A percentile compares a stretch with the other conserved stretches of the same genome.
Conservation (phyloP, 2,329 filamentous ascomycete genomes). For the Hymenoscyphus fraxineus region DNA sequence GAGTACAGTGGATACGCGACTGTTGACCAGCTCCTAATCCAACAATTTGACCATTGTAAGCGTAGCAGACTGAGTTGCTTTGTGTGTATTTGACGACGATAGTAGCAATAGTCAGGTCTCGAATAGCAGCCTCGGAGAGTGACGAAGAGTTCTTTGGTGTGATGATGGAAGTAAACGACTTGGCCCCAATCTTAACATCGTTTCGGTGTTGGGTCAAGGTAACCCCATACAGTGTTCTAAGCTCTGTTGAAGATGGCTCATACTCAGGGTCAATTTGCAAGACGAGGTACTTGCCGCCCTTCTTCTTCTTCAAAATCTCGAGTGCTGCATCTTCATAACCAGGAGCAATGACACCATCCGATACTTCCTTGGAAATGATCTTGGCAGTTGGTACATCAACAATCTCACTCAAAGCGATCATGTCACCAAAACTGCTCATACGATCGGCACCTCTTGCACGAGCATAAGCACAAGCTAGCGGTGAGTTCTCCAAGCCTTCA, state of each 20-base stretch:
- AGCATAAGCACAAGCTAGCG: slow-evolving; percentile 89
- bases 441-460: slow-evolving; percentile 93
- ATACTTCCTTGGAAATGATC: slow-evolving; percentile 97
- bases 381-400: slow-evolving; percentile 92
- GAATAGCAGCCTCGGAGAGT: slow-evolving; percentile 75
- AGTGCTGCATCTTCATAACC: slow-evolving; percentile 81
- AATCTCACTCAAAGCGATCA: slow-evolving; percentile 87
- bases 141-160: slow-evolving; percentile 73
- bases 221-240: slow-evolving; percentile 85
- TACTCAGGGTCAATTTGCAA: slow-evolving; percentile 91
- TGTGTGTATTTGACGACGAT: slow-evolving; percentile 98
- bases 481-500: slow-evolving; percentile 77
- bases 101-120: slow-evolving; percentile 90
- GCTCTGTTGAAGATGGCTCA: slow-evolving; percentile 69
- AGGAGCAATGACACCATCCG: slow-evolving; percentile 91
- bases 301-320: slow-evolving; percentile 94
- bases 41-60: slow-evolving; percentile 86
- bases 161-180: slow-evolving; percentile 81
- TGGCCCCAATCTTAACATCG: slow-evolving; percentile 78
- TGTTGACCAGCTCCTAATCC: slow-evolving; percentile 96
- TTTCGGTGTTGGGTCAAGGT: slow-evolving; percentile 89
- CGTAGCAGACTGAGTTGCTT: slow-evolving; percentile 98
- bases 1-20: slow-evolving; percentile 96
- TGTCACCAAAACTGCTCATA: slow-evolving; percentile 97
- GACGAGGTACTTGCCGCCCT: slow-evolving; percentile 93